These are phyloP conservation scores for Debaryomyces castellii DNA, from an alignment of 805 yeast species.

Conservation along the genomic window DNA sequence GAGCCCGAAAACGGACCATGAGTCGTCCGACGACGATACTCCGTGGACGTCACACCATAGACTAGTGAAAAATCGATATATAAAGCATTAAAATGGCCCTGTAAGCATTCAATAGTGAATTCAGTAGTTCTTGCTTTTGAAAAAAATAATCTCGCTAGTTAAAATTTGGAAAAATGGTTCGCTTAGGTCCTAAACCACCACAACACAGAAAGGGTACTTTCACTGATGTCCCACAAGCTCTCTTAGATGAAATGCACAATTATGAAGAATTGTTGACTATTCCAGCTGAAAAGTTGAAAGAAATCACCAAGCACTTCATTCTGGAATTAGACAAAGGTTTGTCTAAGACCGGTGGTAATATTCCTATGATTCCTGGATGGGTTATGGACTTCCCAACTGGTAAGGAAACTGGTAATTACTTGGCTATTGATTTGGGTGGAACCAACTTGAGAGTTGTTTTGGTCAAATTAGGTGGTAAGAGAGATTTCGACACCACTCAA, in stretches of 20 bases:
- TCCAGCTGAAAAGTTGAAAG: slow-evolving; percentile 55
- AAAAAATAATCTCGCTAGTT: neutral
- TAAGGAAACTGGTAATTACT: slow-evolving; percentile 80
- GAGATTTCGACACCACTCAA: slow-evolving; percentile 82
- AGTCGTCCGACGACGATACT: neutral
- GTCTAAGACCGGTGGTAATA: slow-evolving; percentile 72
- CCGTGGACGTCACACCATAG: neutral
- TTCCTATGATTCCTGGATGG: slow-evolving; percentile 98
- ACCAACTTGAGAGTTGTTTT: slow-evolving; percentile 92
- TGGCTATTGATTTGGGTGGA: slow-evolving; percentile 97
- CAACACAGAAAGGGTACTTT: slow-evolving; percentile 69
- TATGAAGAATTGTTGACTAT: slow-evolving; percentile 66
- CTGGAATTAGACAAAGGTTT: slow-evolving; percentile 81
- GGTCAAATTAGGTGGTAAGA: slow-evolving; percentile 79
- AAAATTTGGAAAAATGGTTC: slow-evolving; percentile 57
- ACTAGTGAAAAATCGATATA: neutral
- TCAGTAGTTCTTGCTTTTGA: neutral
- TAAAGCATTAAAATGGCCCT: neutral
- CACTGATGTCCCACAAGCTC: slow-evolving; percentile 62
- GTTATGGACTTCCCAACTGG: slow-evolving; percentile 94
- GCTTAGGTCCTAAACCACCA: slow-evolving; percentile 80
- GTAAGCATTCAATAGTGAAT: neutral
- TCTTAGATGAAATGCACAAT: slow-evolving; percentile 56
- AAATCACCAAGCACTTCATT: slow-evolving; percentile 74
- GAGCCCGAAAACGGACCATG: neutral